phyloP scores from a whole-genome alignment of 1,284 basidiomycete species.

The Ceratobasidium theobromae region DNA sequence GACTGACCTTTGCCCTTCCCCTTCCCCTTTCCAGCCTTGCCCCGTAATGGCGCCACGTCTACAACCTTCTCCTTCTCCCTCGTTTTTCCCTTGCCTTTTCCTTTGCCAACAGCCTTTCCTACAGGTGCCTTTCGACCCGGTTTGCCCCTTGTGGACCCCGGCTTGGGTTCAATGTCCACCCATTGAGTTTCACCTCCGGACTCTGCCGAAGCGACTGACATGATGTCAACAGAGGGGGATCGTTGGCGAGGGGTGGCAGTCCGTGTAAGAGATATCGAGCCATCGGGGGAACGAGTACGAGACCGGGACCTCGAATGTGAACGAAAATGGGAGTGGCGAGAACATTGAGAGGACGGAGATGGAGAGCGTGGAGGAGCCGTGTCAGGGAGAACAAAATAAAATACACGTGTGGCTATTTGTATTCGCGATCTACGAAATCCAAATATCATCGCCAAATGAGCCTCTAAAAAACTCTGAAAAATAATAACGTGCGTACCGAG shows the following conservation, averaged over 20 bases:
- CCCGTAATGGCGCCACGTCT: conserved; percentile 25
- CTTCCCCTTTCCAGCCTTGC: conserved; percentile 20
- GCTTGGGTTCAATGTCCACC: conserved; percentile 28
- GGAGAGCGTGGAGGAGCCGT: conserved; percentile 18
- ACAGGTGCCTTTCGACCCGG: background rate
- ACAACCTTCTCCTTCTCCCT: conserved; percentile 32
- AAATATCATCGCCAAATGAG: conserved; percentile 31
- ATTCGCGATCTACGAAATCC: conserved; percentile 79
- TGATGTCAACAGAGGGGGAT: conserved; percentile 68
- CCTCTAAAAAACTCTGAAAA: background rate
- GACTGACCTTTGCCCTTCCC: conserved; percentile 26
- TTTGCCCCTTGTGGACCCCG: conserved; percentile 5
- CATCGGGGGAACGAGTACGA: background rate
- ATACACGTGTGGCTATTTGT: conserved; percentile 96
- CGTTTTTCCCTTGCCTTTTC: conserved; percentile 35
- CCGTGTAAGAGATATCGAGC: background rate
- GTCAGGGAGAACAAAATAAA: conserved; percentile 88
- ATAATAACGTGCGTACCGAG: conserved; percentile 58
- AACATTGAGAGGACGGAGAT: conserved; percentile 20
- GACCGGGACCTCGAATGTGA: conserved; percentile 20
- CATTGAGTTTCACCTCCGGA: conserved; percentile 53
- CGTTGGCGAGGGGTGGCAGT: conserved; percentile 52
- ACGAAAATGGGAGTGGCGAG: conserved; percentile 8
- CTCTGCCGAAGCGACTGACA: conserved; percentile 71
- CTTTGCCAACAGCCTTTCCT: conserved; percentile 49